Base-by-base conservation (phyloP, 106 monocot species). In the Dactylorhiza incarnata region DNA sequence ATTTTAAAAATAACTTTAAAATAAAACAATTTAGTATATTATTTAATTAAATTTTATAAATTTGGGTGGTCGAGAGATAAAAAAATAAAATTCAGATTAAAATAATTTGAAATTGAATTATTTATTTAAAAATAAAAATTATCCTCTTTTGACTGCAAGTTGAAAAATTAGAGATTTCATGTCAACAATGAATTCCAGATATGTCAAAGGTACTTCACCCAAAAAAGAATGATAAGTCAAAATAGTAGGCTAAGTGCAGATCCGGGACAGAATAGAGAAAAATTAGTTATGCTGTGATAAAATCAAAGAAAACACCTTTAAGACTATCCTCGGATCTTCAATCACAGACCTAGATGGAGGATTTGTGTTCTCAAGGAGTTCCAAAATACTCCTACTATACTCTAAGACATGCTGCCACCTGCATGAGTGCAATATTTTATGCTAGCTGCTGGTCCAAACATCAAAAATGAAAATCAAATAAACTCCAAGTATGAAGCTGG, bases 391-490 rank as follows among this genome's bases (percentile, higher is more conserved):
- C 51, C 81, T 81, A 78, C 89, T 92, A 75, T 92, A 95, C 74
- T 95, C 92, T 71, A 88, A 76, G 73, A 89, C 86, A 83, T 95
- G 68, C 44, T 89, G 84, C 89, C 87, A 86, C 87, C 95, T 95
- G 83, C 61, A 84, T 47, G 14, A 45, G 7, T 7, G 1, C 52
- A 52, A 52, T 1, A 11, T 15, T 11, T 52, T 15, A 52, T 52
- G 52, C 15, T 52, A 52, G 52, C 15, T 9, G 9, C 15, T 52
- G 52, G 13, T 15, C 52, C 45, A 45, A 37, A 37, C 29, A 29
- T 5, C 8, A 59, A 22, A 12, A 59, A 59, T 20, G 58, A 59
- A 22, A 20, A 20, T 8, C 58, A 59, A 2, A 59, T 66, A 23
- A 66, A 66, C 29, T 66, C 37, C 37, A 37, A 37, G 37, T 37